These are phyloP conservation scores for Vicia villosa DNA, from an alignment of 306 rosid species.

Conservation along the genomic window DNA sequence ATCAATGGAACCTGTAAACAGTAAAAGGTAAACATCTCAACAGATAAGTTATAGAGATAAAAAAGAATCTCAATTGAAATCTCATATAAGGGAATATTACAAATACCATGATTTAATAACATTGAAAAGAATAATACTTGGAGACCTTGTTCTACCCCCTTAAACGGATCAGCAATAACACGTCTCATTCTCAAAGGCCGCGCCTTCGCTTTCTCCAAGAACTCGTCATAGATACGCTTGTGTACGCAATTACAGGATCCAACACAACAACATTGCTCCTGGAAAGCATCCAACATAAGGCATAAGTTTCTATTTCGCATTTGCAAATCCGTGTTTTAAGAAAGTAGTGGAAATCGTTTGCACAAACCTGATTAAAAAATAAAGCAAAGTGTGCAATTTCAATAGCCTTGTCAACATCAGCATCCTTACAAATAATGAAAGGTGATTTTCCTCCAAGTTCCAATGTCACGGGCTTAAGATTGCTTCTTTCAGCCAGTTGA, in stretches of 20 bases:
- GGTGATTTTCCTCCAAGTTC: constrained; percentile 99
- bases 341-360: constrained; percentile 12
- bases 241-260: constrained; percentile 97
- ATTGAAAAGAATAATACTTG: constrained; percentile 54
- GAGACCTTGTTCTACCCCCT: constrained; percentile 94
- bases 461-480: constrained; percentile 84
- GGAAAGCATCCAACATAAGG: constrained; percentile 15
- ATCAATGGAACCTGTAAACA: no score
- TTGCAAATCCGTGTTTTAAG: neutral
- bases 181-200: constrained; percentile 82
- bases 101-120: neutral
- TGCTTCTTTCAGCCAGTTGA: constrained; percentile 82
- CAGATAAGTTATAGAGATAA: no score
- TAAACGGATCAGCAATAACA: constrained; percentile 90
- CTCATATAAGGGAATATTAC: neutral
- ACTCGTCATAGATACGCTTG: constrained; percentile 82
- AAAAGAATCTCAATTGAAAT: no score
- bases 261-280: constrained; percentile 98
- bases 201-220: constrained; percentile 80
- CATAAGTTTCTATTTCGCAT: constrained; percentile 9
- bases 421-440: constrained; percentile 82
- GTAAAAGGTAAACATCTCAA: no score
- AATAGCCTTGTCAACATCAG: constrained; percentile 78
- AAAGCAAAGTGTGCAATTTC: constrained; percentile 89
- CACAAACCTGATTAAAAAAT: constrained; percentile 84